Percentiles rank a stretch among this genome's conserved stretches.
These are phyloP conservation scores for Tausonia pullulans DNA, from an alignment of 1,284 basidiomycete genomes.

Conservation along the genomic window DNA sequence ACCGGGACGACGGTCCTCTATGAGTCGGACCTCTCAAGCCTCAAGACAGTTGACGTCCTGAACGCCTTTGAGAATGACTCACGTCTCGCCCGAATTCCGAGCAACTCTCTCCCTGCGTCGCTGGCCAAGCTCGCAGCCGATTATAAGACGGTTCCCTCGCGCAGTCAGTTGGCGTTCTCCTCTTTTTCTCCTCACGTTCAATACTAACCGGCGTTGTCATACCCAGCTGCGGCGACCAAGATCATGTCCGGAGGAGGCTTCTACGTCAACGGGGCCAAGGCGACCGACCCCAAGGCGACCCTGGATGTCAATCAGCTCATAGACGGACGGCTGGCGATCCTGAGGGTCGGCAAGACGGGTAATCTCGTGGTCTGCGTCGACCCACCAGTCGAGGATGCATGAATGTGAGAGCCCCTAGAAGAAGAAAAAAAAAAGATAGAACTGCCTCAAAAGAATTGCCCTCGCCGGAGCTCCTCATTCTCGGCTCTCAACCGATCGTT, in stretches of 20 bases:
- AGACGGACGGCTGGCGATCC: constrained; percentile 50
- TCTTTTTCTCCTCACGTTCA: constrained; percentile 12
- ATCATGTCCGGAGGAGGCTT: constrained; percentile 39
- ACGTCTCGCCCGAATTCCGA: constrained; percentile 42
- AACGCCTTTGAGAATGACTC: constrained; percentile 50
- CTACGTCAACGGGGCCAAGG: constrained; percentile 18
- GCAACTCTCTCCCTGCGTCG: constrained; percentile 42
- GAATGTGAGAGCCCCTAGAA: background rate
- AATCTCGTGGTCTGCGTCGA: constrained; percentile 48
- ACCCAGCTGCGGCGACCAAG: constrained; percentile 44
- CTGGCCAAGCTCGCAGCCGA: constrained; percentile 48
- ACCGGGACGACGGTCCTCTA: constrained; percentile 53
- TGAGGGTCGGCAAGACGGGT: constrained; percentile 66
- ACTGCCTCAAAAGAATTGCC: background rate
- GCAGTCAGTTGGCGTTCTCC: constrained; percentile 37
- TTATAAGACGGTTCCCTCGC: constrained; percentile 45
- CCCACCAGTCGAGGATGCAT: background rate
- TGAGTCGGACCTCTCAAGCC: constrained; percentile 38
- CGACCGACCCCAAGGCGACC: constrained; percentile 29
- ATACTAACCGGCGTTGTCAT: background rate
- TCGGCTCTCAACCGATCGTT: background rate
- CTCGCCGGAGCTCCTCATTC: background rate
- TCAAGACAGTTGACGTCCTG: constrained; percentile 46
- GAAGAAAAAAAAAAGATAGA: background rate
- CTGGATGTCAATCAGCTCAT: constrained; percentile 47